Evolutionary conservation across 805 yeast species (phyloP), one percentile per base, ranked within the genome.

Genomic region (Ogataea kodamae): DNA sequence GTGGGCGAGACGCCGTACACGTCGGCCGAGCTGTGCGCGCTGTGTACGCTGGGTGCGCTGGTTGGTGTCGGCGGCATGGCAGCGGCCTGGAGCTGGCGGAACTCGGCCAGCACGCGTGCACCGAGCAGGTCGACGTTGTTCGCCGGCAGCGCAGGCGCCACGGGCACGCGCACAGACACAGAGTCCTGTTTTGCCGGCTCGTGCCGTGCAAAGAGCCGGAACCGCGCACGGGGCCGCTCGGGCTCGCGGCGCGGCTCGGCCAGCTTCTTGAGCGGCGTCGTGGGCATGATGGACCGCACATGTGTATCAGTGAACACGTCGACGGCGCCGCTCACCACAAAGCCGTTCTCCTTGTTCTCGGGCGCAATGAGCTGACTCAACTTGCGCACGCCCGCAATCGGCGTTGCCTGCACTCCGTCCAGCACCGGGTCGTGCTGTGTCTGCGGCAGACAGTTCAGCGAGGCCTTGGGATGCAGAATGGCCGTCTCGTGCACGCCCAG

Each of bases 61-160:
- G 37, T 31, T 26, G 42, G 42, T 13, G 45, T 27, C 12, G 54
- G 33, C 31, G 47, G 52, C n/a, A 42, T 45, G 1, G 61, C 54
- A n/a, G 49, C 39, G 14, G 53, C 39, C 19, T 44, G 43, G 24
- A 44, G 50, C 33, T 46, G 43, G 7, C 30, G 20, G 18, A 37
- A 70, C 51, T 83, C 89, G 45, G 77, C 81, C 17, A 81, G 69
- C 3, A 83, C 76, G 50, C 87, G 64, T 3, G 86, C 86, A 54
- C 86, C 76, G 37, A 83, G 56, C 6, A 79, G 61, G 55, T 82
- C 90, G 39, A 76, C 67, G 44, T 76, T 70, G 9, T 48, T 50
- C 6, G 40, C 39, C 9, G 37, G 18, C 12, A 30, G 19, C 14
- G 26, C 18, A n/a, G 43, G 33, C 5, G 22, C 12, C 14, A 28